phyloP scores from a whole-genome alignment of 768 basidiomycete species.

The Suillus placidus region DNA sequence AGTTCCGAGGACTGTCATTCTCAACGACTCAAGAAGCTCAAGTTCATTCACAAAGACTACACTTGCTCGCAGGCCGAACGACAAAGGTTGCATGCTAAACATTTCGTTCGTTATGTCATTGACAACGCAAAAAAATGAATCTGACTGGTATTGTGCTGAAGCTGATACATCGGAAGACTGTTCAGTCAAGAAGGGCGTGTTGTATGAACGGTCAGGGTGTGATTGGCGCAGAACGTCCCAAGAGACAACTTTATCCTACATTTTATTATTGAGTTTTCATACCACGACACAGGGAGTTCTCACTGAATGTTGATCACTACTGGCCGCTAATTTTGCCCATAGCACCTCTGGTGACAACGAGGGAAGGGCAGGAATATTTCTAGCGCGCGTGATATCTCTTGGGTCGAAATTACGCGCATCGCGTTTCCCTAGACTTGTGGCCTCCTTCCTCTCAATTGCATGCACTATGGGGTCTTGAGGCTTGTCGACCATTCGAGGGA shows the following conservation, averaged over 20 bases:
- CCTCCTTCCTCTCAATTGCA: slow-evolving; percentile 38
- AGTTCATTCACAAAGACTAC: slow-evolving; percentile 48
- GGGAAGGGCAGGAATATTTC: not conserved
- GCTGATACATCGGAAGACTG: slow-evolving; percentile 56
- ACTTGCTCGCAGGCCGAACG: slow-evolving; percentile 41
- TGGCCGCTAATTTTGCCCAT: slow-evolving; percentile 23
- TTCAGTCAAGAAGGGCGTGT: slow-evolving; percentile 69
- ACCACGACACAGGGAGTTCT: slow-evolving; percentile 9
- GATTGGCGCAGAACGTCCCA: slow-evolving; percentile 61
- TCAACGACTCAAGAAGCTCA: slow-evolving; percentile 56
- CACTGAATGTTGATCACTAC: slow-evolving; percentile 17
- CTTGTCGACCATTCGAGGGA: slow-evolving; percentile 67
- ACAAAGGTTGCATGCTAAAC: slow-evolving; percentile 51
- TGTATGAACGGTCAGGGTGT: slow-evolving; percentile 32
- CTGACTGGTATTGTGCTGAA: slow-evolving; percentile 64
- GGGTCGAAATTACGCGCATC: not conserved
- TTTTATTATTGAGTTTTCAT: slow-evolving; percentile 3
- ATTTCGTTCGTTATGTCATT: slow-evolving; percentile 11
- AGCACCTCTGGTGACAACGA: slow-evolving; percentile 6
- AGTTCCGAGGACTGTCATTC: slow-evolving; percentile 61
- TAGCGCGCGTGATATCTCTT: no score
- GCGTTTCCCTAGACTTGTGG: not conserved
- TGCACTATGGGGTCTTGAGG: slow-evolving; percentile 83
- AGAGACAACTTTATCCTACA: slow-evolving; percentile 53
- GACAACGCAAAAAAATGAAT: slow-evolving; percentile 14